Base-by-base conservation (phyloP, 2,329 filamentous ascomycete species). In the Cladosporium phlei region DNA sequence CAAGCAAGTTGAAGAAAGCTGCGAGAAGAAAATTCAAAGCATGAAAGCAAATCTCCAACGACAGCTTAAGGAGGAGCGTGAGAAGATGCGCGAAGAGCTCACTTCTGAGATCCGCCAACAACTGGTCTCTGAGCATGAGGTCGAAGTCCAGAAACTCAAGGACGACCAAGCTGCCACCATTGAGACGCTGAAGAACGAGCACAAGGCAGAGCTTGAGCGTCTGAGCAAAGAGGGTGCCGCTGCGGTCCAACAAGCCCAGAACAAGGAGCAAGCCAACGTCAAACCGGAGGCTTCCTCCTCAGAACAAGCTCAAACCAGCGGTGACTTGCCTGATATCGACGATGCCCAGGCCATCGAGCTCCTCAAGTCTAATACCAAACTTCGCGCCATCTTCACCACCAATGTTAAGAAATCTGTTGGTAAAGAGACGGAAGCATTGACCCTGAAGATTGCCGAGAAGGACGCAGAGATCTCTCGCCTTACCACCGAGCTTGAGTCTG, bases 1-100 rank as follows among this genome's bases (percentile, higher is more conserved):
- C 47, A 59, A 67, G 7, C 69, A 77, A 40, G 64, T 74, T 24
- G 74, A 79, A 43, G 64, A 70, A 20, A 67, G 72, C 43, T 59
- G 73, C 47, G 70, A 76, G 57, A 71, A 76, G 43, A 76, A 82
- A 34, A 82, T 81, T 1, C 79, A 86, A 33, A 78, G 78, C 61
- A 85, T 88, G 83, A 85, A 82, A 59, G 74, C 78, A 17, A 68
- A 77, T 2, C 68, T 88, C 39, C 84, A 82, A 57, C 82, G 79
- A 60, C 88, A 85, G 61, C 73, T 95, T 12, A 67, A 63, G 7
- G 78, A 82, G 39, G 67, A 51, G 16, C 53, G 55, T 20, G 57
- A 57, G 16, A 57, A 57, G 49, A 48, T 56, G 16, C 56, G 73
- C 9, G 73, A 69, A 51, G 68, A 72, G 24, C 27, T 47, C 8